These are phyloP conservation scores for Aspergillus sp. DNA, from an alignment of 2,329 filamentous ascomycete genomes.

Conservation along the genomic window DNA sequence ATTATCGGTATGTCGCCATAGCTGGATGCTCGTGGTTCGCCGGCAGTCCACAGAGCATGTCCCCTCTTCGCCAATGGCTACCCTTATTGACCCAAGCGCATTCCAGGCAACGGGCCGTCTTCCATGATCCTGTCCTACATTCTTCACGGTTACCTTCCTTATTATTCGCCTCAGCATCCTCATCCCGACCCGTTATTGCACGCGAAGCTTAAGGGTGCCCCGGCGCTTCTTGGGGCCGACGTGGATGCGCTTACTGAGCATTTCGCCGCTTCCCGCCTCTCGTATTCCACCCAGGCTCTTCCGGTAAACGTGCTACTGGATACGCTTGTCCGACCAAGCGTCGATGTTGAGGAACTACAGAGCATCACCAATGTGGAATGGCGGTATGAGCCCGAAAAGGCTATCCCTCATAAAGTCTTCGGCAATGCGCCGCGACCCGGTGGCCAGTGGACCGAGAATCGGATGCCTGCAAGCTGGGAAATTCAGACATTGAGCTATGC, in stretches of 20 bases:
- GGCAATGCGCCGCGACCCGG: slow-evolving; percentile 53
- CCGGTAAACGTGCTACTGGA: slow-evolving; percentile 62
- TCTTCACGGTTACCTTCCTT: slow-evolving; percentile 60
- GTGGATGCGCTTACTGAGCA: slow-evolving; percentile 54
- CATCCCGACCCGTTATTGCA: slow-evolving; percentile 60
- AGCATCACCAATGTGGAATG: slow-evolving; percentile 55
- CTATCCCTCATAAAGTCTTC: slow-evolving; percentile 55
- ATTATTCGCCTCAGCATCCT: slow-evolving; percentile 50
- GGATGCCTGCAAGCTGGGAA: slow-evolving; percentile 52
- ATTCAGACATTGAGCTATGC: slow-evolving; percentile 63
- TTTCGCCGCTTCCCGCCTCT: slow-evolving; percentile 56
- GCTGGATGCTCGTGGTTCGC: slow-evolving; percentile 1
- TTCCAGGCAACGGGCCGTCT: slow-evolving; percentile 60
- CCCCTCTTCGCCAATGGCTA: slow-evolving; percentile 11
- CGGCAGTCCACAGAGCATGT: slow-evolving; percentile 1
- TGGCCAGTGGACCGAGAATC: slow-evolving; percentile 61
- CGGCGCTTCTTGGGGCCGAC: slow-evolving; percentile 50
- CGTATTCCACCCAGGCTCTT: slow-evolving; percentile 62
- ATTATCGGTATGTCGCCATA: slow-evolving; percentile 43
- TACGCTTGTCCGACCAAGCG: slow-evolving; percentile 58
- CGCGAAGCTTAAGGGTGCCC: slow-evolving; percentile 50
- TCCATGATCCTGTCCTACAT: slow-evolving; percentile 64
- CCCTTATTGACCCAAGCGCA: slow-evolving; percentile 11
- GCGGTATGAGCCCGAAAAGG: slow-evolving; percentile 51
- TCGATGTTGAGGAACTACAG: slow-evolving; percentile 56